phyloP scores from a whole-genome alignment of 2,329 filamentous ascomycete genomes.

The Elsinoe ampelina region DNA sequence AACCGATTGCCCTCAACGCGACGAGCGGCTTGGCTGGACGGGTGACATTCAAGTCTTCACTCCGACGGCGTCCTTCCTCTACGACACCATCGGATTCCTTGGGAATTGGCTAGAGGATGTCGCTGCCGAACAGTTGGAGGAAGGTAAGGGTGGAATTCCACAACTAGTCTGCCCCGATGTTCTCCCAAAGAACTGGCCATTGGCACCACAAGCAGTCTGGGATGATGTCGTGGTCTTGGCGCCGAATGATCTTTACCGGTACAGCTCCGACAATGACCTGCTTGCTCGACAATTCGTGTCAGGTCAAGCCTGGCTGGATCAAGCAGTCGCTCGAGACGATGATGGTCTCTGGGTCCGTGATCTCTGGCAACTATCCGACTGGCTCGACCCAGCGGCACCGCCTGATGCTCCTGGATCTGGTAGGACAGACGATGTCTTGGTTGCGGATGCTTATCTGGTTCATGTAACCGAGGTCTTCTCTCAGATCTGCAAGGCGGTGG shows the following conservation, averaged over 20 bases:
- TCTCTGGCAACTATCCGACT: constrained; percentile 33
- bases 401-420: constrained; percentile 27
- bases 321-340: constrained; percentile 25
- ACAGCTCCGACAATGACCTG: constrained; percentile 29
- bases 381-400: constrained; percentile 34
- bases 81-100: constrained; percentile 44
- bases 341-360: constrained; percentile 30
- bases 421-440: constrained; percentile 28
- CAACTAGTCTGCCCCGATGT: constrained; percentile 20
- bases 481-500: constrained; percentile 23
- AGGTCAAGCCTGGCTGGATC: constrained; percentile 31
- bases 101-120: constrained; percentile 43
- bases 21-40: constrained; percentile 48
- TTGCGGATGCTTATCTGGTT: constrained; percentile 33
- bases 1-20: constrained; percentile 50
- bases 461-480: constrained; percentile 22
- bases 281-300: constrained; percentile 29
- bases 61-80: constrained; percentile 45
- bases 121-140: constrained; percentile 26
- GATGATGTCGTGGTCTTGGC: constrained; percentile 31
- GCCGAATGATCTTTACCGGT: constrained; percentile 30
- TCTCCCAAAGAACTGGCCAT: constrained; percentile 12
- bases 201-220: constrained; percentile 29
- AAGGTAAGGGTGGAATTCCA: constrained; percentile 18
- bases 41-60: constrained; percentile 44